These are phyloP conservation scores for Exophiala oligosperma DNA, from an alignment of 2,329 filamentous ascomycete genomes.

Conservation along the genomic window DNA sequence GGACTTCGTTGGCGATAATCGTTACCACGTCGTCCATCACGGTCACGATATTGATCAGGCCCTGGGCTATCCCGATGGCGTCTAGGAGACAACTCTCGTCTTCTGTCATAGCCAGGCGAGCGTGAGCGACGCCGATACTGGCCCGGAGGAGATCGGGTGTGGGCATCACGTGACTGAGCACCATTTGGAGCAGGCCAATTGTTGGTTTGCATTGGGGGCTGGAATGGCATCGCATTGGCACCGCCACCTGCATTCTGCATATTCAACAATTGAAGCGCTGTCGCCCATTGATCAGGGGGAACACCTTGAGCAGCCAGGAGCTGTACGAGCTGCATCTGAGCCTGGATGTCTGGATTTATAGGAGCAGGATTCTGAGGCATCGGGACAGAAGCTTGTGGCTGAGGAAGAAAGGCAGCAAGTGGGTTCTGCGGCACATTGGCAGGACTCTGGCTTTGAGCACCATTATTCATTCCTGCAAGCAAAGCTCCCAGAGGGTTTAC, in stretches of 20 bases:
- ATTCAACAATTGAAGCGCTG: constrained; percentile 54
- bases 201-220: constrained; percentile 28
- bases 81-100: constrained; percentile 63
- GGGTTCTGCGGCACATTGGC: constrained; percentile 36
- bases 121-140: constrained; percentile 71
- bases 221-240: constrained; percentile 38
- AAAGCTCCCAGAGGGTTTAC: constrained; percentile 60
- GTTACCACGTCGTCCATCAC: constrained; percentile 49
- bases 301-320: constrained; percentile 73
- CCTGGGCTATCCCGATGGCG: constrained; percentile 67
- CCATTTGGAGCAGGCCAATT: constrained; percentile 39
- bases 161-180: constrained; percentile 51
- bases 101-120: constrained; percentile 75
- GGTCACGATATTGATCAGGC: constrained; percentile 60
- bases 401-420: constrained; percentile 44
- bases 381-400: constrained; percentile 36
- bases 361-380: constrained; percentile 25
- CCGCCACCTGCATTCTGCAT: constrained; percentile 37
- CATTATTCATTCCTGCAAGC: constrained; percentile 46
- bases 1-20: constrained; percentile 88
- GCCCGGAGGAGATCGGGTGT: constrained; percentile 62
- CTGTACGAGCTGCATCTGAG: constrained; percentile 76
- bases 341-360: constrained; percentile 53
- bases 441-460: constrained; percentile 39
- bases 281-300: constrained; percentile 72